Conservation (phyloP, 805 yeast genomes). For the Yamadazyma ubonensis region DNA sequence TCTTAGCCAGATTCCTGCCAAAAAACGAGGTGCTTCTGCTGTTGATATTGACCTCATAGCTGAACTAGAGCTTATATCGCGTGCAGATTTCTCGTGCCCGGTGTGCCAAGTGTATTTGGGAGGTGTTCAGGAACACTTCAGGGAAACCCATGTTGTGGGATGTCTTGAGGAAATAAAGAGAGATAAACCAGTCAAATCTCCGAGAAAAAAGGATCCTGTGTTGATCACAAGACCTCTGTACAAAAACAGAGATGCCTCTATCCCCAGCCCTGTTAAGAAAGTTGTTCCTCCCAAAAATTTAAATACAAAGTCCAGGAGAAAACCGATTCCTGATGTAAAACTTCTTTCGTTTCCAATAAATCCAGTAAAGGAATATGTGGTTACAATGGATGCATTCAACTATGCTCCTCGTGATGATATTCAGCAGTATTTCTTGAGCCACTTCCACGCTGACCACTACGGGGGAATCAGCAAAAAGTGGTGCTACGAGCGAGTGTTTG, state of each 20-base stretch:
- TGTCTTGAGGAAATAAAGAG: constrained; percentile 10
- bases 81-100: constrained; percentile 10
- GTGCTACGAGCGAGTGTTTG: constrained; percentile 47
- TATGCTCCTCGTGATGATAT: constrained; percentile 47
- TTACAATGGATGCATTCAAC: constrained; percentile 67
- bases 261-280: constrained; percentile 10
- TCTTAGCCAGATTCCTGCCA: constrained; percentile 11
- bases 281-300: constrained; percentile 18
- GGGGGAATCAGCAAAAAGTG: constrained; percentile 80
- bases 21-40: constrained; percentile 6
- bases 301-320: constrained; percentile 17
- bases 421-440: constrained; percentile 62
- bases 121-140: constrained; percentile 7
- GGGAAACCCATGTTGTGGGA: constrained; percentile 11
- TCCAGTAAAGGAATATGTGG: constrained; percentile 28
- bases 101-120: constrained; percentile 14
- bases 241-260: constrained; percentile 7
- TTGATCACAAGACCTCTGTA: constrained; percentile 11
- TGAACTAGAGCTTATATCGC: constrained; percentile 9
- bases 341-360: constrained; percentile 41
- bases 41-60: constrained; percentile 11
- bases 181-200: background rate
- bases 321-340: constrained; percentile 55
- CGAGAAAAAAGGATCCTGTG: background rate
- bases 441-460: constrained; percentile 94